Evolutionary conservation across 2,329 filamentous ascomycete species (phyloP), one percentile per base, ranked within the genome.

Genomic region (Chrysoporthe cubensis): DNA sequence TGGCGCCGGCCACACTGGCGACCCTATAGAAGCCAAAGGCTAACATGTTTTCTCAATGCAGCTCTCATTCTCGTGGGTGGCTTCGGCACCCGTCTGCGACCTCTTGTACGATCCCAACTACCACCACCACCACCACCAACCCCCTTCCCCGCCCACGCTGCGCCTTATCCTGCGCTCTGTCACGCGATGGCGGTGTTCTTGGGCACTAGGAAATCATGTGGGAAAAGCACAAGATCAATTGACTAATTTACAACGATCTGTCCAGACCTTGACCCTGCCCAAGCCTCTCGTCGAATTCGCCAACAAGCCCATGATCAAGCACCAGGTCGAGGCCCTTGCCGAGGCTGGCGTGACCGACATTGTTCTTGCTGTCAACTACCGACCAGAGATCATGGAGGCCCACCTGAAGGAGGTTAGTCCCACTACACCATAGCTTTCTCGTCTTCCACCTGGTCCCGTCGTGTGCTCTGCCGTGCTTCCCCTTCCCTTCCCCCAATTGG

Each of bases 261-360:
- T 21, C 61, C 79, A 97, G 93, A 99, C 95, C 75, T 89, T 99
- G 78, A 97, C 96, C 63, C 92, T 97, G 73, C 95, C 95, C 71
- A 99, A 98, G 83, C 95, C 96, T 73, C 88, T 99, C 74, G 96
- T 99, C 77, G 95, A 99, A 84, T 99, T 99, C 78, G 94, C 89
- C 78, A 99, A 99, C 88, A 95, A 96, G 84, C 96, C 94, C 79
- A 99, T 99, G 95, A 98, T 99, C 81, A 87, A 96, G 77, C 95
- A 98, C 83, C 95, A 99, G 83, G 93, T 99, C 75, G 94, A 97
- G 84, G 94, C 93, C 73, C 88, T 99, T 74, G 95, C 96, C 74
- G 91, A 90, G 69, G 95, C 94, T 68, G 95, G 95, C 79, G 96
- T 98, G 72, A 98, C 93, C 71, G 94, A 98, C 83, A 97, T 99